phyloP scores from a whole-genome alignment of 208 protist species.

The Acanthamoeba castellanii region DNA sequence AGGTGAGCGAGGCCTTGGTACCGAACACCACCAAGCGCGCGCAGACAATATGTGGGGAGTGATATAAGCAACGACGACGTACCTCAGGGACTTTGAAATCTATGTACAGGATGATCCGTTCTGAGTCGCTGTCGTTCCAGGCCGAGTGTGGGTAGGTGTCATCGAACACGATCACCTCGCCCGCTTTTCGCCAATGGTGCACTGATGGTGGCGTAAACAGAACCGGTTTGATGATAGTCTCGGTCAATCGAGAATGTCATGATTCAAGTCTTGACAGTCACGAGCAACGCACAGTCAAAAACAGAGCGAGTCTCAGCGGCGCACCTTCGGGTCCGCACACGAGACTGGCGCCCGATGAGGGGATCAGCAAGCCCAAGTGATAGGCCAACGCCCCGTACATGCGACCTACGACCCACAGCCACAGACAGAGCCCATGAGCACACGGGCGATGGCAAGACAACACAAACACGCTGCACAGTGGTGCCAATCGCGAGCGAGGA shows the following conservation, averaged over 20 bases:
- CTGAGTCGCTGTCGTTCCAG: slow-evolving; percentile 70
- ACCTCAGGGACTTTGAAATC: slow-evolving; percentile 72
- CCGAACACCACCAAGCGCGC: too few relatives aligned
- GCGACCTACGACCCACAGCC: neutral
- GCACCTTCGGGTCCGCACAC: slow-evolving; percentile 66
- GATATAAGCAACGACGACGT: neutral
- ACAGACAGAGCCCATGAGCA: neutral
- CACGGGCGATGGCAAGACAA: neutral
- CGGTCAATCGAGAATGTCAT: neutral
- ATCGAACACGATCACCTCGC: slow-evolving; percentile 74
- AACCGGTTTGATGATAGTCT: too few relatives aligned
- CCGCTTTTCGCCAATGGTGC: slow-evolving; percentile 56
- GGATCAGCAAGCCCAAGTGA: slow-evolving; percentile 74
- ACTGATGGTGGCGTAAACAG: neutral
- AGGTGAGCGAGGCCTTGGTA: too few relatives aligned
- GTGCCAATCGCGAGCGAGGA: neutral
- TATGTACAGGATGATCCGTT: slow-evolving; percentile 74
- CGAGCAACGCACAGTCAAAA: neutral
- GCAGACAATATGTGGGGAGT: neutral
- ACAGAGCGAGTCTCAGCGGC: neutral
- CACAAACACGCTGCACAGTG: neutral
- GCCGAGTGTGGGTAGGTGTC: slow-evolving; percentile 71
- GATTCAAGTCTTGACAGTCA: neutral
- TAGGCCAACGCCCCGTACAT: slow-evolving; percentile 68
- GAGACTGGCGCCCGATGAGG: slow-evolving; percentile 32